A percentile compares a stretch with the other conserved stretches of the same genome.
Evolutionary conservation across 2,329 filamentous ascomycete species (phyloP).

Genomic region (Geosmithia flava): DNA sequence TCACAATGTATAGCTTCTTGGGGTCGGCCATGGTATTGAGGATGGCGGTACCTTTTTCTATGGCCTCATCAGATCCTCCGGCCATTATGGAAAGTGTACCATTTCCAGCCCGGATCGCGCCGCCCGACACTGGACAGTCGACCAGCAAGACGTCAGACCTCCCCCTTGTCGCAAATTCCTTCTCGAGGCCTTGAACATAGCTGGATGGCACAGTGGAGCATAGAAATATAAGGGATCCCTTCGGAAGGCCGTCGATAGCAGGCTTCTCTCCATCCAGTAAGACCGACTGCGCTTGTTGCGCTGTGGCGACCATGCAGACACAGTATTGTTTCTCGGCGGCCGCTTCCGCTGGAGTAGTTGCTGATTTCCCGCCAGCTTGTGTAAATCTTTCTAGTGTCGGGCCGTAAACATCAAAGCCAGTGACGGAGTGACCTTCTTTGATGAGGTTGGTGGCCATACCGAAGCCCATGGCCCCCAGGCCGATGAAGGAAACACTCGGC

Average conservation of each 20-base stretch:
- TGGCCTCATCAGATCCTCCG: constrained; percentile 41
- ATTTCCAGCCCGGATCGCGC: constrained; percentile 32
- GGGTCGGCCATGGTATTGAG: constrained; percentile 51
- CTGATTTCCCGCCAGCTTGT: constrained; percentile 46
- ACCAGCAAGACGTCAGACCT: constrained; percentile 45
- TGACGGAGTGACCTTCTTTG: constrained; percentile 52
- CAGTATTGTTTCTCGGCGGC: constrained; percentile 47
- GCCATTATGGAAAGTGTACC: constrained; percentile 65
- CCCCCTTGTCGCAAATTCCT: constrained; percentile 39
- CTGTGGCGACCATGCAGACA: constrained; percentile 66
- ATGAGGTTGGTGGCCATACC: constrained; percentile 69
- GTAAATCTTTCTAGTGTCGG: constrained; percentile 55
- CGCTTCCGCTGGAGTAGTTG: constrained; percentile 47
- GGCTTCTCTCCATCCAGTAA: constrained; percentile 47
- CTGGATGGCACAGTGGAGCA: constrained; percentile 60
- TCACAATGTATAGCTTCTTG: constrained; percentile 49
- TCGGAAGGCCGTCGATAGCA: constrained; percentile 34
- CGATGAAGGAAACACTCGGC: constrained; percentile 47
- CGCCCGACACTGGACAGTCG: constrained; percentile 15
- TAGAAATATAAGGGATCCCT: constrained; percentile 49
- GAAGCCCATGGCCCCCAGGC: constrained; percentile 72
- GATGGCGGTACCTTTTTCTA: constrained; percentile 44
- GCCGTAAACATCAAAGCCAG: constrained; percentile 58
- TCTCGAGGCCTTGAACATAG: constrained; percentile 48
- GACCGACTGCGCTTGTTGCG: constrained; percentile 53